These are phyloP conservation scores for Prunus mira DNA, from an alignment of 306 rosid genomes.

Conservation along the genomic window DNA sequence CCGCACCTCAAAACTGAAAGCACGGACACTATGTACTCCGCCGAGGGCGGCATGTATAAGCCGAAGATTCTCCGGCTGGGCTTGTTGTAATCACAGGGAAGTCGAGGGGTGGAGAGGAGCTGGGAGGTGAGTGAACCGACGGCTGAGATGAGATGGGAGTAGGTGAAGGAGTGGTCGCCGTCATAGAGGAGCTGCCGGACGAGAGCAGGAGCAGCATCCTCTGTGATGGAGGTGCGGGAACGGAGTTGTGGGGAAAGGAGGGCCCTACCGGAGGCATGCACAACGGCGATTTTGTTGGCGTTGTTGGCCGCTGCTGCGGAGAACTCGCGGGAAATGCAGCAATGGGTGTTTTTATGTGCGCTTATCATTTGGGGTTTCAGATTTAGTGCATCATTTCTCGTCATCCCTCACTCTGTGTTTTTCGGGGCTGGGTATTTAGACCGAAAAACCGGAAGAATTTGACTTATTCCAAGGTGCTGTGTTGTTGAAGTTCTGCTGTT, in stretches of 20 bases:
- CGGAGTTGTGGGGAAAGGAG: constrained; percentile 27
- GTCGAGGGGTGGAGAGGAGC: constrained; percentile 34
- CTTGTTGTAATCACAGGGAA: not conserved
- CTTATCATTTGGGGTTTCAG: not conserved
- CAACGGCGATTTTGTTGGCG: constrained; percentile 58
- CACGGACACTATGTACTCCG: constrained; percentile 66
- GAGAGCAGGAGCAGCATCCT: not conserved
- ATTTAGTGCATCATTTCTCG: not conserved
- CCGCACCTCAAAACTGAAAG: constrained; percentile 76
- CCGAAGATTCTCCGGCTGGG: constrained; percentile 65
- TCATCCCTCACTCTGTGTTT: not conserved
- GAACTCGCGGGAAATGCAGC: constrained; percentile 79
- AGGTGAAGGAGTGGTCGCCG: constrained; percentile 64
- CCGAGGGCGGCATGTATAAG: constrained; percentile 70
- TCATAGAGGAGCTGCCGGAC: constrained; percentile 10
- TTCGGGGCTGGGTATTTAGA: too few species aligned
- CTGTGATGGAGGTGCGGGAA: not conserved
- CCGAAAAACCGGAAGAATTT: too few species aligned
- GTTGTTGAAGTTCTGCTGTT: constrained; percentile 23
- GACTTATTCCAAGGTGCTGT: constrained; percentile 39
- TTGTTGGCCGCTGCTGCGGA: constrained; percentile 42
- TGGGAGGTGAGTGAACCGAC: constrained; percentile 66
- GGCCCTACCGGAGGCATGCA: constrained; percentile 63
- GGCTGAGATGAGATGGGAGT: constrained; percentile 48
- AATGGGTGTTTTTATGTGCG: not conserved